Base-by-base conservation (phyloP, 352 stramenopile genomes). In the Pythium dissotocum region DNA sequence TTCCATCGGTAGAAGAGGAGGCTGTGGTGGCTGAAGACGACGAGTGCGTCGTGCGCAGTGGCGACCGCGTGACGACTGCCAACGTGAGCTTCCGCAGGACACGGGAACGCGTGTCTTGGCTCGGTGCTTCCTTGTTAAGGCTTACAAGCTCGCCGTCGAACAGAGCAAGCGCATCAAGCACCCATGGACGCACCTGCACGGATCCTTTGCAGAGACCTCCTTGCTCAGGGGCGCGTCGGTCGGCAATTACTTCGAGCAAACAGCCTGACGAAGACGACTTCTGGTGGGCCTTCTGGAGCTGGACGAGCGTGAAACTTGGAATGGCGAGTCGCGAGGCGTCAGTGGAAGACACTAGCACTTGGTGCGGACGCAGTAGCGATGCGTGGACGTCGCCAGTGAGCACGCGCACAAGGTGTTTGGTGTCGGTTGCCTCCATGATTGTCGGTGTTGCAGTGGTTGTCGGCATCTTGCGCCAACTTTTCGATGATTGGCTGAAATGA, bases 181-280 rank as follows among this genome's bases (percentile, higher is more conserved):
- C 71, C 85, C 83, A 93, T 38, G 83, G 56, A 60, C 76, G 75
- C 26, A 91, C 35, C 52, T 89, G 79, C 58, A 88, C 73, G 14
- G 63, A 52, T 18, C 69, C 66, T 32, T 33, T 10, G 33, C n/a
- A 13, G 6, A 85, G 68, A 32, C 62, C 76, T 13, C 53, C 70
- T 21, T 26, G 7, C 30, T 52, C 46, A 16, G 53, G 38, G n/a
- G 30, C 42, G 30, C 35, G 58, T 28, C 63, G 70, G 48, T 79
- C 77, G 28, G 79, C 53, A 33, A 87, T 58, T 52, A 78, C 76
- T 61, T 87, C 71, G 30, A 88, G 62, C 12, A 82, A 54, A 57
- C 26, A 64, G 51, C 18, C 26, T 2, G n/a, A 44, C n/a, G 16
- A 6, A n/a, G 6, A 35, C 60, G 42, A 18, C 18, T 28, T 38